Evolutionary conservation across 202 grass and related monocot species (phyloP).

Genomic region (Carex arenaria): DNA sequence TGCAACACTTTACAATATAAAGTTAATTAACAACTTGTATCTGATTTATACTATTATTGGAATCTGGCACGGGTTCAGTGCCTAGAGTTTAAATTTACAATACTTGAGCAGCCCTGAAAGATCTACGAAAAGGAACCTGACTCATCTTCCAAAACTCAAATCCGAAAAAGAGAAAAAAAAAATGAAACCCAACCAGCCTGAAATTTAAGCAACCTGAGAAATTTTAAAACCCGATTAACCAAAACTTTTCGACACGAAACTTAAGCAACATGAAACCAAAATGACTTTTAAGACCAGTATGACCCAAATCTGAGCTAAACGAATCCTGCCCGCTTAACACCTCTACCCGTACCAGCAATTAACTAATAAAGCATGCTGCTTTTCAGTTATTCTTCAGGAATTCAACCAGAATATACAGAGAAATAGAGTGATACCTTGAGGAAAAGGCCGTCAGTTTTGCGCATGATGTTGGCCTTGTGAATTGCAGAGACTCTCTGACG

Average conservation of each 20-base stretch:
- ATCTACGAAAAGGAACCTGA: background rate
- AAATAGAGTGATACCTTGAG: slow-evolving; percentile 38
- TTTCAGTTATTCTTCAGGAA: background rate
- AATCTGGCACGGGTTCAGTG: background rate
- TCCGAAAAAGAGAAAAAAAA: background rate
- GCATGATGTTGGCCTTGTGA: slow-evolving; percentile 99
- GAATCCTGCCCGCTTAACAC: background rate
- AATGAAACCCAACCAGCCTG: background rate
- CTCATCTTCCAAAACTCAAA: background rate
- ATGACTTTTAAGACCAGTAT: background rate
- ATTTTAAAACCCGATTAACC: background rate
- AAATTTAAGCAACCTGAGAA: too few relatives aligned
- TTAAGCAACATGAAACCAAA: background rate
- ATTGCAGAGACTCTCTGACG: slow-evolving; percentile 89
- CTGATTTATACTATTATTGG: background rate
- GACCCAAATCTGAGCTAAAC: background rate
- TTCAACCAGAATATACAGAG: background rate
- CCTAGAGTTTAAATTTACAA: background rate
- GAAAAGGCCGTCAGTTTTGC: slow-evolving; percentile 95
- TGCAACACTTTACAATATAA: slow-evolving; percentile 61
- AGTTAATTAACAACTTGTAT: background rate
- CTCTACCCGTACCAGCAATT: background rate
- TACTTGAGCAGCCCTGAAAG: background rate
- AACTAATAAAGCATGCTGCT: background rate
- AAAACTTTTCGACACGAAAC: background rate